These are phyloP conservation scores for Wickerhamiella parazyma DNA, from an alignment of 805 yeast genomes.

Conservation along the genomic window DNA sequence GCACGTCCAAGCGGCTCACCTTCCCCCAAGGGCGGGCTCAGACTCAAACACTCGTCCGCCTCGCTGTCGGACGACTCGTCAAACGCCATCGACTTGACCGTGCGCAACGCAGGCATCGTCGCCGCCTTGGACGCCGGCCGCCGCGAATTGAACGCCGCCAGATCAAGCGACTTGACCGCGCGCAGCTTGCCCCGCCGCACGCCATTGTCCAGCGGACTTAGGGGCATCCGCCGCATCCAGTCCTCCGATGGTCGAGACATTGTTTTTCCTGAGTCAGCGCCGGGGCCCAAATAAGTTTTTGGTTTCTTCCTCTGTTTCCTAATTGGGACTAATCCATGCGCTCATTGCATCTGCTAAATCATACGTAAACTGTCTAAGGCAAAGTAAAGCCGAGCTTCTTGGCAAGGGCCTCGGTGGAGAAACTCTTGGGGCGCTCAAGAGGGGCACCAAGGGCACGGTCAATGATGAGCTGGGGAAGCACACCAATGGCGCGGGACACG, in stretches of 20 bases:
- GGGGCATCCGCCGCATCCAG: neutral
- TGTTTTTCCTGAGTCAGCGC: neutral
- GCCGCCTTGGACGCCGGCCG: neutral
- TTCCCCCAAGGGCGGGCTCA: neutral
- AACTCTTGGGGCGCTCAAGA: constrained; percentile 82
- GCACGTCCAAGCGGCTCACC: no score
- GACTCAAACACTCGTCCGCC: neutral
- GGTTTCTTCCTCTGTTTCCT: no score
- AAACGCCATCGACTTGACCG: neutral
- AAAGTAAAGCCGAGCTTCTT: constrained; percentile 32
- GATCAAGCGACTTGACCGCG: constrained; percentile 6
- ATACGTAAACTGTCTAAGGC: constrained; percentile 10
- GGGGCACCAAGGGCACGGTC: constrained; percentile 75
- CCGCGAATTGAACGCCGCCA: neutral
- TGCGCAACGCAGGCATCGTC: neutral
- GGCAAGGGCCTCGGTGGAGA: constrained; percentile 85
- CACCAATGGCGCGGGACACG: constrained; percentile 79
- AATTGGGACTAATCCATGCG: no score
- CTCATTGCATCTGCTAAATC: no score
- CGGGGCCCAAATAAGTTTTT: neutral
- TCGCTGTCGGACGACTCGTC: neutral
- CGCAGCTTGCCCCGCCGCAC: constrained; percentile 4
- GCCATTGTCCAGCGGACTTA: neutral
- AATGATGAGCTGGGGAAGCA: constrained; percentile 68
- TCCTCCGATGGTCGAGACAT: neutral